These are phyloP conservation scores for Przewalskia tangutica DNA, from an alignment of 257 asterid genomes.

Conservation along the genomic window DNA sequence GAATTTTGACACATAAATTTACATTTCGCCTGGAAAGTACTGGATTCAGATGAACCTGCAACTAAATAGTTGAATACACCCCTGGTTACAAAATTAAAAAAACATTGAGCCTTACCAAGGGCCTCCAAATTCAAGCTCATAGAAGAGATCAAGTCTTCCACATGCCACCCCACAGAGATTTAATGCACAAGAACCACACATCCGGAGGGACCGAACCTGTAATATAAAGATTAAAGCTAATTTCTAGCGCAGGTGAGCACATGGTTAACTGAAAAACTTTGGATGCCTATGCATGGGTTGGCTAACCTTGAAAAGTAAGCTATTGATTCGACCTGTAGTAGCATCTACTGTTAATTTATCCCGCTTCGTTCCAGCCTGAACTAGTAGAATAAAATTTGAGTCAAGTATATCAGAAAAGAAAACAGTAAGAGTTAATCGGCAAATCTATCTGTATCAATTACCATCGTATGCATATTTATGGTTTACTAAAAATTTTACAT, in stretches of 20 bases:
- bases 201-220: constrained; percentile 79
- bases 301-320: constrained; percentile 65
- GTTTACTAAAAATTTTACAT: no score
- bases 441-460: no score
- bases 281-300: background rate
- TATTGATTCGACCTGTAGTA: constrained; percentile 52
- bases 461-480: no score
- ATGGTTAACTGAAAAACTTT: background rate
- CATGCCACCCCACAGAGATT: constrained; percentile 85
- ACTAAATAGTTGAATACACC: background rate
- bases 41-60: no score
- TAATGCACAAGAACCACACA: constrained; percentile 86
- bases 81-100: background rate
- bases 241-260: background rate
- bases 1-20: no score
- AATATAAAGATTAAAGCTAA: background rate
- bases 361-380: constrained; percentile 72
- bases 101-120: constrained; percentile 41
- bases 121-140: constrained; percentile 74
- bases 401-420: background rate
- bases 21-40: no score
- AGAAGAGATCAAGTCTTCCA: constrained; percentile 78
- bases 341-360: constrained; percentile 58
- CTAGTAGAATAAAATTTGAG: constrained; percentile 1
- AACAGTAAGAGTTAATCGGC: background rate